phyloP scores from a whole-genome alignment of 345 rosid genomes.

The Populus ilicifolia region DNA sequence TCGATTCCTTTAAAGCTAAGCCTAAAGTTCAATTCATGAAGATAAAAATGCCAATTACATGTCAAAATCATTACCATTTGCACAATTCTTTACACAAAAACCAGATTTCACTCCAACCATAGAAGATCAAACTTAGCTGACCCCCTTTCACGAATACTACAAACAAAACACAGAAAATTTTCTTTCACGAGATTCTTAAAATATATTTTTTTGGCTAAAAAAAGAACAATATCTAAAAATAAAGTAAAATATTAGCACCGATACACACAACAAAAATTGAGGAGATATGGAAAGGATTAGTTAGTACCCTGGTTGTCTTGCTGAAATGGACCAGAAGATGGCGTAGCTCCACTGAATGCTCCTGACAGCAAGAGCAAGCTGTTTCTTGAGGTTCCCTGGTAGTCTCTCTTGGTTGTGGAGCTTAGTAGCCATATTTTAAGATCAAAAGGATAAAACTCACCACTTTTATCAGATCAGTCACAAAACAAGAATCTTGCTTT shows the following conservation, averaged over 20 bases:
- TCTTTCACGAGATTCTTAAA: neutral
- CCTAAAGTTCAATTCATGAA: neutral
- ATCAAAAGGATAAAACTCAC: neutral
- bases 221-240: neutral
- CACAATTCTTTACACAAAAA: neutral
- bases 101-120: neutral
- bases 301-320: slow-evolving; percentile 69
- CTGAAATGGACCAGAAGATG: slow-evolving; percentile 86
- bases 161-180: neutral
- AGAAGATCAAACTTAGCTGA: slow-evolving; percentile 1
- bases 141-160: neutral
- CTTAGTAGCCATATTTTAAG: slow-evolving; percentile 33
- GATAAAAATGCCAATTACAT: neutral
- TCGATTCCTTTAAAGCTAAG: neutral
- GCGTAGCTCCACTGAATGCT: slow-evolving; percentile 90
- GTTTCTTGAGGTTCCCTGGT: slow-evolving; percentile 61
- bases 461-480: neutral
- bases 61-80: slow-evolving; percentile 3
- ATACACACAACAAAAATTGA: neutral
- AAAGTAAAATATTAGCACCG: slow-evolving; percentile 5
- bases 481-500: neutral
- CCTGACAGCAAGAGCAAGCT: slow-evolving; percentile 76
- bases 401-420: slow-evolving; percentile 30
- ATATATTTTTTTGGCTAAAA: neutral
- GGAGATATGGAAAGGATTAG: neutral